Percentiles rank a stretch among this genome's conserved stretches.
Conservation (phyloP, 208 protist species). For the Phytomonas sp. region DNA sequence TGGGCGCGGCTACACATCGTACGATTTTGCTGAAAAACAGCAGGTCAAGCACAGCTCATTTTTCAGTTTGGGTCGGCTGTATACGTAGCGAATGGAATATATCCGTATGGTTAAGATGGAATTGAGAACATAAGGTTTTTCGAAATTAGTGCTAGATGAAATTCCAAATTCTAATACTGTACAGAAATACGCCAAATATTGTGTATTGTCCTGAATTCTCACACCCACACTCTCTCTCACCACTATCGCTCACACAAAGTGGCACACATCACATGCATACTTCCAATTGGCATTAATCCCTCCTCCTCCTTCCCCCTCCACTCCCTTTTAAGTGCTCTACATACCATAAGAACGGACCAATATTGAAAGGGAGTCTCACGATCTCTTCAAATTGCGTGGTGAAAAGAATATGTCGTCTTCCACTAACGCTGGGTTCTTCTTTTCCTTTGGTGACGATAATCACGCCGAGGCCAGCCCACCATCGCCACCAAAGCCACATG, state of each 20-base stretch:
- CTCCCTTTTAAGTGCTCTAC: not conserved
- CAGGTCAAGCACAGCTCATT: constrained; percentile 74
- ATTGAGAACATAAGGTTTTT: not conserved
- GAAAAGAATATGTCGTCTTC: not conserved
- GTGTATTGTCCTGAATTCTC: not conserved
- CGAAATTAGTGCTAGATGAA: not conserved
- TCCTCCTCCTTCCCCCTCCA: no score
- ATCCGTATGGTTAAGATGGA: not conserved
- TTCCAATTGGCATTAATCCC: not conserved
- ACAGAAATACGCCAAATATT: not conserved
- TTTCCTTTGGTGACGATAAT: not conserved
- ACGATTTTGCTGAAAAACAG: constrained; percentile 85
- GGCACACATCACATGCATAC: not conserved
- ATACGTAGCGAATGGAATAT: constrained; percentile 37
- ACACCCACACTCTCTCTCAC: not conserved
- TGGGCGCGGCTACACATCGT: constrained; percentile 83
- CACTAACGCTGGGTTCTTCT: not conserved
- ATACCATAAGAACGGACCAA: not conserved
- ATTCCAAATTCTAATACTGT: not conserved
- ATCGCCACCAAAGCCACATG: not conserved
- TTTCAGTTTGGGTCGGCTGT: constrained; percentile 73
- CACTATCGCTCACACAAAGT: constrained; percentile 1
- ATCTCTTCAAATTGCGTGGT: not conserved
- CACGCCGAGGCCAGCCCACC: not conserved
- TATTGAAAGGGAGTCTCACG: not conserved